A percentile compares a stretch with the other conserved stretches of the same genome.
These are phyloP conservation scores for Aspergillus conjunctus DNA, from an alignment of 495 filamentous ascomycete species.

Conservation along the genomic window DNA sequence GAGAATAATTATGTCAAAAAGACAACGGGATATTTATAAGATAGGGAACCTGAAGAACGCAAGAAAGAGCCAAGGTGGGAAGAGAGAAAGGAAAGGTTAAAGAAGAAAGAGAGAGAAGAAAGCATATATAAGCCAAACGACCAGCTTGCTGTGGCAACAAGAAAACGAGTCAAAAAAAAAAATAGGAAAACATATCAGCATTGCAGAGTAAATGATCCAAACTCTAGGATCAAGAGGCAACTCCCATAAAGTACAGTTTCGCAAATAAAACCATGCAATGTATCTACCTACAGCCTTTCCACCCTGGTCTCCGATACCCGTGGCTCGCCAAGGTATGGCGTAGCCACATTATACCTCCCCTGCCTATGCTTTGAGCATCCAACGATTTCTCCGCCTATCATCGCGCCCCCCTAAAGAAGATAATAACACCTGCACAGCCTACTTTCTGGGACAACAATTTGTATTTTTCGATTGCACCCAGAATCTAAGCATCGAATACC, in stretches of 20 bases:
- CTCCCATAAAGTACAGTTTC: slow-evolving; percentile 35
- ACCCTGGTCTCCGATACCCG: slow-evolving; percentile 2
- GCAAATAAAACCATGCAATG: slow-evolving; percentile 27
- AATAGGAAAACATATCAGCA: slow-evolving; percentile 25
- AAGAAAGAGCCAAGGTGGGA: too few relatives aligned
- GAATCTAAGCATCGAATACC: background rate
- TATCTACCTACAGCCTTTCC: slow-evolving; percentile 26
- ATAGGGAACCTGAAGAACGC: too few relatives aligned
- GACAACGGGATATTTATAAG: too few relatives aligned
- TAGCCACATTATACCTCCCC: slow-evolving; percentile 11
- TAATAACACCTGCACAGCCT: background rate
- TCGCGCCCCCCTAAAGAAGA: background rate
- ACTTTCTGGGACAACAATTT: background rate
- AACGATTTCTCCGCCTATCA: background rate
- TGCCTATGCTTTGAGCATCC: slow-evolving; percentile 2
- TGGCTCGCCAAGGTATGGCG: slow-evolving; percentile 1
- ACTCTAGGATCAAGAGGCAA: slow-evolving; percentile 24
- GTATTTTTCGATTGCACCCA: background rate
- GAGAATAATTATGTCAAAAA: too few relatives aligned
- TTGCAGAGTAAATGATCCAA: slow-evolving; percentile 24
- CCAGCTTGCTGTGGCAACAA: background rate
- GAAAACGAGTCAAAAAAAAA: slow-evolving; percentile 13
- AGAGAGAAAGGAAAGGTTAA: background rate
- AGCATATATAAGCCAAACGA: slow-evolving; percentile 1
- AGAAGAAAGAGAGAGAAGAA: slow-evolving; percentile 11